These are phyloP conservation scores for Tulasnella sp. DNA, from an alignment of 768 basidiomycete genomes.

Conservation along the genomic window DNA sequence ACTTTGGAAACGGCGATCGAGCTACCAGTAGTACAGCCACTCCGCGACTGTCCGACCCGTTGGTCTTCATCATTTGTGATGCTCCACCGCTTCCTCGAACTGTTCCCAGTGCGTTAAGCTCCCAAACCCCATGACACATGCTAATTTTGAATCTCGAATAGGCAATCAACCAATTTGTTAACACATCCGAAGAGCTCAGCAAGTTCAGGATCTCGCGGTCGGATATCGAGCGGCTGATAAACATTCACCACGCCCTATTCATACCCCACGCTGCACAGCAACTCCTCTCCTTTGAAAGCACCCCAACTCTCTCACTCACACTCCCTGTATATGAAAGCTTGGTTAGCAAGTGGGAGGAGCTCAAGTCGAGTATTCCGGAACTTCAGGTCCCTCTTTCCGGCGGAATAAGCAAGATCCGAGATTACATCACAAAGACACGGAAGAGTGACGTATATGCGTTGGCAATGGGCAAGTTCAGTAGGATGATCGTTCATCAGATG, in stretches of 20 bases:
- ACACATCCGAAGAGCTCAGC: neutral
- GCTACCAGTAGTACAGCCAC: neutral
- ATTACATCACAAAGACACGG: neutral
- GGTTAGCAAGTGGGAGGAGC: neutral
- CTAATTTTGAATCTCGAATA: neutral
- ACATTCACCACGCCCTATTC: neutral
- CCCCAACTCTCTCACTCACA: slow-evolving; percentile 14
- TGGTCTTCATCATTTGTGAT: slow-evolving; percentile 10
- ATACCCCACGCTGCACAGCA: slow-evolving; percentile 6
- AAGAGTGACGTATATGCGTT: neutral
- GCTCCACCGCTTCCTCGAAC: slow-evolving; percentile 1
- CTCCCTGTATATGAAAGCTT: slow-evolving; percentile 8
- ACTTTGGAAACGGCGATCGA: neutral
- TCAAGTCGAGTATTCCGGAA: neutral
- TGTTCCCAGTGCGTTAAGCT: neutral
- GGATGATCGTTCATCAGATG: neutral
- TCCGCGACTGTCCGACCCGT: neutral
- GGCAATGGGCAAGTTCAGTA: neutral
- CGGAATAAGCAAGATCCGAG: neutral
- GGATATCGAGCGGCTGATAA: neutral
- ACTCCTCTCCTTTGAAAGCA: neutral
- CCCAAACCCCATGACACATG: neutral
- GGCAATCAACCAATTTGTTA: neutral
- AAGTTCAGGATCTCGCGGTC: neutral
- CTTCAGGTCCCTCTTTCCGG: neutral